These are phyloP conservation scores for Colletotrichum sp. DNA, from an alignment of 2,329 filamentous ascomycete species.

Conservation along the genomic window DNA sequence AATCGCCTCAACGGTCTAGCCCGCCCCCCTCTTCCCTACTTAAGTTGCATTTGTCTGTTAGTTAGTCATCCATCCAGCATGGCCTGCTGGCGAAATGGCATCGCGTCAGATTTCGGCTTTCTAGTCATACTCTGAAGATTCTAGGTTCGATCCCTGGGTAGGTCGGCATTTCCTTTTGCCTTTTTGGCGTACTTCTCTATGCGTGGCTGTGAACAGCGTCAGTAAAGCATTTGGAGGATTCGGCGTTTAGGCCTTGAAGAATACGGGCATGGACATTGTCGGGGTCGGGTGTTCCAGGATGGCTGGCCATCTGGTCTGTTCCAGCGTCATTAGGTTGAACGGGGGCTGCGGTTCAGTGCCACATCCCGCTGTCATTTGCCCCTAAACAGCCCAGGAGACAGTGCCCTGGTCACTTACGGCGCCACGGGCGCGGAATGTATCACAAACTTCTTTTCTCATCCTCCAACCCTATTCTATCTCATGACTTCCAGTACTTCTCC, in stretches of 20 bases:
- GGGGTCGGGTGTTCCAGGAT: not conserved
- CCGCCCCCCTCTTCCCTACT: not conserved
- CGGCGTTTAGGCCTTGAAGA: not conserved
- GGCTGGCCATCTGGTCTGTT: not conserved
- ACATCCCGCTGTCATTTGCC: not conserved
- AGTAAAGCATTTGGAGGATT: not conserved
- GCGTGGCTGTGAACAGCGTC: not conserved
- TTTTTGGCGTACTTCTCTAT: not conserved
- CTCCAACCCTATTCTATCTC: too few relatives aligned
- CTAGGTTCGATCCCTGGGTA: conserved; percentile 22
- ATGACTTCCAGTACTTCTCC: conserved; percentile 2
- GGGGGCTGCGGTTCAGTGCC: too few relatives aligned
- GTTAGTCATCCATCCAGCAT: not conserved
- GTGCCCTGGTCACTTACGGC: not conserved
- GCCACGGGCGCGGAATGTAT: too few relatives aligned
- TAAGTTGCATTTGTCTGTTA: rapidly evolving
- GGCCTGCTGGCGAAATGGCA: conserved; percentile 24
- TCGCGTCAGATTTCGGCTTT: conserved; percentile 22
- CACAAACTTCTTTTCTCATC: too few relatives aligned
- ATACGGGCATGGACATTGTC: not conserved
- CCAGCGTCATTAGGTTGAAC: not conserved
- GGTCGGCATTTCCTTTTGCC: conserved; percentile 6
- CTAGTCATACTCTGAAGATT: conserved; percentile 22
- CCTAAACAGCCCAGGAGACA: not conserved
- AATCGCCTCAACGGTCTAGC: not conserved